A percentile compares a stretch with the other conserved stretches of the same genome.
phyloP scores from a whole-genome alignment of 176 grass and related monocot genomes.

The Saccharum spontaneum region DNA sequence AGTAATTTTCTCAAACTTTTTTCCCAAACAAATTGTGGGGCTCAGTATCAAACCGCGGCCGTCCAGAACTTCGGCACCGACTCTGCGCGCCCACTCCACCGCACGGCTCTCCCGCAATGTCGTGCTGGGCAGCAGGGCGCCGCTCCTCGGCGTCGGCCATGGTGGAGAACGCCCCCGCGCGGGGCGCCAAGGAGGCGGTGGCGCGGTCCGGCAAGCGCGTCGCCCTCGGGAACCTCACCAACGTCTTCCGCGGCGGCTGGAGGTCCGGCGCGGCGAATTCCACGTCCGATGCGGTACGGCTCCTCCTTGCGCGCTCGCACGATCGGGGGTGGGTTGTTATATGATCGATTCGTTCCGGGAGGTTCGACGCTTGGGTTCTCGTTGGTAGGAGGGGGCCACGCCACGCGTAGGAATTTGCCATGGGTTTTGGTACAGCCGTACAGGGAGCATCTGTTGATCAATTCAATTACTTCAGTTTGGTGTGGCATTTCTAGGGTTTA shows the following conservation, averaged over 20 bases:
- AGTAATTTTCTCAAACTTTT: background rate
- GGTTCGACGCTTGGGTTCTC: background rate
- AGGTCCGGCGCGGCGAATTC: background rate
- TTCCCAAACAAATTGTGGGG: background rate
- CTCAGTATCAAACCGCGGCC: background rate
- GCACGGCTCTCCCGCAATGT: background rate
- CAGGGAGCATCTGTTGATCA: background rate
- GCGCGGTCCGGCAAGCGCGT: constrained; percentile 5
- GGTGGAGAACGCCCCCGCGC: background rate
- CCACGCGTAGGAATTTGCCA: background rate
- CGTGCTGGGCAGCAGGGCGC: background rate
- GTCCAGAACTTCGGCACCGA: background rate
- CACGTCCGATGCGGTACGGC: constrained; percentile 31
- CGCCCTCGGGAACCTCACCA: constrained; percentile 40
- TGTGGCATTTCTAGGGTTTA: background rate
- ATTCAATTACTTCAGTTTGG: background rate
- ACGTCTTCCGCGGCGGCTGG: constrained; percentile 30
- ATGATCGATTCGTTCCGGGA: background rate
- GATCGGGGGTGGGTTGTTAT: background rate
- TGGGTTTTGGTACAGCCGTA: background rate
- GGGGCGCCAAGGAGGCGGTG: background rate
- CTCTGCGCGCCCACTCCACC: background rate
- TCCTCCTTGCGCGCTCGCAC: background rate
- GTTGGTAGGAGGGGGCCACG: background rate
- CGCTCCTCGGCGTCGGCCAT: constrained; percentile 28